Conservation (phyloP, 106 monocot genomes). For the Platanthera zijinensis region DNA sequence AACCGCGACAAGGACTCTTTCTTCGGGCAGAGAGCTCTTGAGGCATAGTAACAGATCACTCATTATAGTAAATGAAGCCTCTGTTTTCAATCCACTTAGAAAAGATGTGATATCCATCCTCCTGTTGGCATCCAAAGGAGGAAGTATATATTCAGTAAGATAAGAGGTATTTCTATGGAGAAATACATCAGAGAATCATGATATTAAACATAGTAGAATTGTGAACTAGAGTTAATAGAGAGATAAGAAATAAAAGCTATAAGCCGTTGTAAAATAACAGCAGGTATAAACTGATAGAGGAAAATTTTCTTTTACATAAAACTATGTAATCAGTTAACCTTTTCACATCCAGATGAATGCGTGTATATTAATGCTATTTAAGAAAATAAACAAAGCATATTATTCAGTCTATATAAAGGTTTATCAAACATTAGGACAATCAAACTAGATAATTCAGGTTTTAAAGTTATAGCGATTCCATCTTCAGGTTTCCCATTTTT, state of each 20-base stretch:
- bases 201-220: neutral
- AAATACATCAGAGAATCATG: neutral
- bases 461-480: neutral
- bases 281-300: neutral
- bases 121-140: slow-evolving; percentile 11
- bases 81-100: slow-evolving; percentile 27
- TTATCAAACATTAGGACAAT: neutral
- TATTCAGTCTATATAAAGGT: neutral
- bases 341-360: neutral
- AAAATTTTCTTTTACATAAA: neutral
- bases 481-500: neutral
- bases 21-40: slow-evolving; percentile 20
- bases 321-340: neutral
- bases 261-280: neutral
- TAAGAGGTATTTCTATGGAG: neutral
- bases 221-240: neutral
- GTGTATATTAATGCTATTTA: neutral
- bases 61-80: slow-evolving; percentile 21
- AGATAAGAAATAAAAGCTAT: neutral
- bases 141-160: neutral
- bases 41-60: slow-evolving; percentile 34
- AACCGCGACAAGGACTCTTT: slow-evolving; percentile 29
- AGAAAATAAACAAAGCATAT: neutral
- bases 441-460: neutral
- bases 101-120: slow-evolving; percentile 23